Conservation (phyloP, 106 monocot species). For the Amphibolis antarctica region DNA sequence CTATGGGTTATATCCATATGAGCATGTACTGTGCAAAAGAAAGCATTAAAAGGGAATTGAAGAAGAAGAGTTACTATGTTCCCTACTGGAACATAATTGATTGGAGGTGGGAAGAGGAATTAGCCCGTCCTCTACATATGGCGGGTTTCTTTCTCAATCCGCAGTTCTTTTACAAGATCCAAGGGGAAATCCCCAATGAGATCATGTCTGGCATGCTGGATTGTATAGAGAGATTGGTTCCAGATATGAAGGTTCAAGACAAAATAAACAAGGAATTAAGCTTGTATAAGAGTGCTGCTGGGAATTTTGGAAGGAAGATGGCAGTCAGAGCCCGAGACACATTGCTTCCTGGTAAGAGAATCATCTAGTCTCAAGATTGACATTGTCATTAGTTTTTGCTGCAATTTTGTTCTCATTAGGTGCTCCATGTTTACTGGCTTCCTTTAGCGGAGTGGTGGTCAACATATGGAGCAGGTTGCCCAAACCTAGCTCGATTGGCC, state of each 20-base stretch:
- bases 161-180: constrained; percentile 56
- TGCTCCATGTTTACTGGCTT: background rate
- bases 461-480: constrained; percentile 86
- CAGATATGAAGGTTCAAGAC: constrained; percentile 74
- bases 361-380: no score
- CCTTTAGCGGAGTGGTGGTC: constrained; percentile 94
- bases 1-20: constrained; percentile 66
- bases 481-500: constrained; percentile 67
- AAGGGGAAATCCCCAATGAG: constrained; percentile 63
- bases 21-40: constrained; percentile 55
- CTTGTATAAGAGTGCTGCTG: constrained; percentile 53
- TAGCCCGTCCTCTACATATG: constrained; percentile 56
- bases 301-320: constrained; percentile 88
- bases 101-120: constrained; percentile 58
- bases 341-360: constrained; percentile 78
- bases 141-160: constrained; percentile 92
- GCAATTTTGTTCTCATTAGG: background rate
- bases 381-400: no score
- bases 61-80: constrained; percentile 54
- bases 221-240: constrained; percentile 87
- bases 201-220: constrained; percentile 79
- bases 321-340: constrained; percentile 69
- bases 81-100: constrained; percentile 86
- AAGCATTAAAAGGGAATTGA: constrained; percentile 44
- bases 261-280: constrained; percentile 82